Base-by-base conservation (phyloP, 2,329 filamentous ascomycete genomes). In the Dactylellina drechsleri region DNA sequence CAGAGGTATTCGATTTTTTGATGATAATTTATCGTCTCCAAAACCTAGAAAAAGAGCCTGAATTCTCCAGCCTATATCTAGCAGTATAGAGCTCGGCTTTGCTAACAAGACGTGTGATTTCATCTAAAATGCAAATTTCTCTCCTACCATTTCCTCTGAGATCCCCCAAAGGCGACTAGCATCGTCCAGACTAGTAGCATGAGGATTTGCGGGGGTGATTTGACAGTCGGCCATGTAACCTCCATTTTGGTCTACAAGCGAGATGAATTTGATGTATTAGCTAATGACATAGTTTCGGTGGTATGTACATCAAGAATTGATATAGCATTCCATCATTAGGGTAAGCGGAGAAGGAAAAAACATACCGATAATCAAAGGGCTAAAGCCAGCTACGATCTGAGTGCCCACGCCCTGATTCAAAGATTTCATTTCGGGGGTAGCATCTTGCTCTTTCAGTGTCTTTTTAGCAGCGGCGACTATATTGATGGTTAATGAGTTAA, bases 381-480 rank as follows among this genome's bases (percentile, higher is more conserved):
- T 72, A 18, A 72, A 66, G 0, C 59, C 67, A 3, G 67, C 67
- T 8, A 72, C 40, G 10, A 66, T 66, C 18, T 72, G 59, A 7
- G 54, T 59, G 67, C 67, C 54, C 26, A 66, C 54, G 15, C 66
- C 66, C 16, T 65, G 59, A 6, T 31, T 56, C 28, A 65, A 18
- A 1, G 23, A 31, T 47, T 36, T 36, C 31, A 36, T 10, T 36
- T 36, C 31, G 31, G 31, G 31, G 2, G 6, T 10, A 7, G 5
- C 31, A 36, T 36, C 10, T 36, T 36, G 31, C 10, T 36, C 31
- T 36, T 36, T 7, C 10, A 36, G 31, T 36, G 31, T 36, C 10
- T 36, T 36, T 36, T 36, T 36, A 10, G 31, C 31, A 36, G 6
- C 6, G 10, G 31, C 31, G 31, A 36, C 23, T 23, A 23, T 23